These are phyloP conservation scores for Candida gorgasii DNA, from an alignment of 805 yeast genomes.

Conservation along the genomic window DNA sequence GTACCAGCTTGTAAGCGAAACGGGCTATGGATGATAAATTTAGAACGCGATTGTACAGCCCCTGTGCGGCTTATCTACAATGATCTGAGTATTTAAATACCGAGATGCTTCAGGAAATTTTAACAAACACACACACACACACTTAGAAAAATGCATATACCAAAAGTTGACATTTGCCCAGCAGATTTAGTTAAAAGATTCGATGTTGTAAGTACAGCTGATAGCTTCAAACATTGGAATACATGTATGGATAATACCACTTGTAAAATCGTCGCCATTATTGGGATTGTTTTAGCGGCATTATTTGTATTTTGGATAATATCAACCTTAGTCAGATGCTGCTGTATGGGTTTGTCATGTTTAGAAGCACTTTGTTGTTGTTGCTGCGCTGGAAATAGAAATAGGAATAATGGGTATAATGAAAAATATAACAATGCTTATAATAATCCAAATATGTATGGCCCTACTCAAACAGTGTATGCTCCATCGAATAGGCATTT, in stretches of 20 bases:
- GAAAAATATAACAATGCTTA: conserved; percentile 17
- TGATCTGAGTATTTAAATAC: not conserved
- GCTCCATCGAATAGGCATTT: conserved; percentile 9
- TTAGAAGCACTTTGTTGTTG: conserved; percentile 49
- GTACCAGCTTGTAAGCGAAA: not conserved
- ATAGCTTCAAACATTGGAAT: conserved; percentile 67
- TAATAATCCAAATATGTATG: conserved; percentile 38
- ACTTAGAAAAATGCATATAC: conserved; percentile 7
- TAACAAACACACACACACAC: not conserved
- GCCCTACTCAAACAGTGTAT: conserved; percentile 15
- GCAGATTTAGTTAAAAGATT: conserved; percentile 11
- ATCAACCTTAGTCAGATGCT: conserved; percentile 54
- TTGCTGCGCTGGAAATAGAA: conserved; percentile 37
- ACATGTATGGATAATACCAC: conserved; percentile 76
- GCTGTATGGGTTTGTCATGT: conserved; percentile 52
- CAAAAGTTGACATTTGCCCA: conserved; percentile 14
- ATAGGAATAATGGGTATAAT: not conserved
- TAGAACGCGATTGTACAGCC: conserved; percentile 7
- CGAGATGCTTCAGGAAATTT: not conserved
- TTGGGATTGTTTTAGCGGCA: conserved; percentile 62
- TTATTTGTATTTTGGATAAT: conserved; percentile 58
- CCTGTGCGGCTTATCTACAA: conserved; percentile 1
- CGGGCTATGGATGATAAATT: conserved; percentile 3
- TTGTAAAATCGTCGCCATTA: conserved; percentile 77
- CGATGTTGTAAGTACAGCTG: conserved; percentile 38